Conservation (phyloP, 1,139 yeast species). For the Kodamaea arcana region DNA sequence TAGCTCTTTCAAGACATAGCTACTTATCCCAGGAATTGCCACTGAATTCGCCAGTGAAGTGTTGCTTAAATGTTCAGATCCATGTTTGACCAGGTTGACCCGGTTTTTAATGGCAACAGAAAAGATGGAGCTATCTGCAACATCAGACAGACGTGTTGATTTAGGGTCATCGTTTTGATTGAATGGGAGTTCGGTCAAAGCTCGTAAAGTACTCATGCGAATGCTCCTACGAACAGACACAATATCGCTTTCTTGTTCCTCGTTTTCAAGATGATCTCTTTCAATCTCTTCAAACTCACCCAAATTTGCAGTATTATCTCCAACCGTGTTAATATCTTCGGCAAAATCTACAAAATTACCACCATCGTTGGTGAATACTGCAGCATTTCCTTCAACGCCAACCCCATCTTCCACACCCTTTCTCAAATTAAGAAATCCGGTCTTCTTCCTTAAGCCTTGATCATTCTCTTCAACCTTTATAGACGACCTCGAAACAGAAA, state of each 20-base stretch:
- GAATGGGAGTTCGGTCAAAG: slow-evolving; percentile 43
- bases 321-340: no score
- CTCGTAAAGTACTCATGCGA: slow-evolving; percentile 37
- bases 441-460: slow-evolving; percentile 32
- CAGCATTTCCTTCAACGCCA: no score
- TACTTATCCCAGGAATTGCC: slow-evolving; percentile 61
- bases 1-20: slow-evolving; percentile 59
- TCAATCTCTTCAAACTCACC: no score
- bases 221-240: slow-evolving; percentile 31
- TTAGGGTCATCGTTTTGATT: slow-evolving; percentile 17
- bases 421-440: slow-evolving; percentile 37
- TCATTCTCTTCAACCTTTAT: slow-evolving; percentile 12
- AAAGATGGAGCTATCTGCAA: slow-evolving; percentile 36
- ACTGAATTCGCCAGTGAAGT: slow-evolving; percentile 30
- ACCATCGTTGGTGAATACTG: no score
- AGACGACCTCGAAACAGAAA: slow-evolving; percentile 35
- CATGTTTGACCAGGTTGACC: slow-evolving; percentile 16
- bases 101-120: slow-evolving; percentile 28
- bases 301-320: no score
- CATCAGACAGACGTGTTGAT: slow-evolving; percentile 23
- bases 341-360: no score
- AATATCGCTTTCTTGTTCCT: no score
- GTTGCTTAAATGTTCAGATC: slow-evolving; percentile 10
- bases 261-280: no score
- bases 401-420: slow-evolving; percentile 1